phyloP scores from a whole-genome alignment of 768 basidiomycete species.

The Brasilioporus rufonigricans region DNA sequence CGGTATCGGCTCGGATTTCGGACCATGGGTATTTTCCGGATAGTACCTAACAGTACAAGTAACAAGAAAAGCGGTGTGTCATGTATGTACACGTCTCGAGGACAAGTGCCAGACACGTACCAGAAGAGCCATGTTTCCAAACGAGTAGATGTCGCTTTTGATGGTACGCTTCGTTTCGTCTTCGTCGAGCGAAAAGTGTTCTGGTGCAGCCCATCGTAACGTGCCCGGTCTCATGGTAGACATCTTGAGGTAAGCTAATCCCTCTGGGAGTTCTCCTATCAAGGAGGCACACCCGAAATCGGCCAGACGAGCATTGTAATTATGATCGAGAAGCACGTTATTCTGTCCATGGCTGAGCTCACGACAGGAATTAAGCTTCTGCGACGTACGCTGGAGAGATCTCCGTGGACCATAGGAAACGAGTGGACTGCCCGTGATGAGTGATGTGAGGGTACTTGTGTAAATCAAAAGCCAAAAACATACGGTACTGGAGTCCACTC shows the following conservation, averaged over 20 bases:
- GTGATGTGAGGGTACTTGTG: no score
- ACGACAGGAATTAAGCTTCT: neutral
- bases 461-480: neutral
- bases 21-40: no score
- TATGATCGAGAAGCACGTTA: conserved; percentile 6
- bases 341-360: neutral
- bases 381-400: conserved; percentile 1
- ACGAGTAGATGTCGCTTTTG: conserved; percentile 6
- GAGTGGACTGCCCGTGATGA: conserved; percentile 6
- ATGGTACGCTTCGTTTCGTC: neutral
- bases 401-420: conserved; percentile 11
- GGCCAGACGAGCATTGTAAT: conserved; percentile 4
- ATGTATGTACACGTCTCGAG: neutral
- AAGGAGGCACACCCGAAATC: conserved; percentile 9
- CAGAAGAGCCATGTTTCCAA: conserved; percentile 6
- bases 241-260: neutral
- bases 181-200: conserved; percentile 2
- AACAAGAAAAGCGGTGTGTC: neutral
- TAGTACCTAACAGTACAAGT: neutral
- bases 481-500: conserved; percentile 7
- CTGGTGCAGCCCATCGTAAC: conserved; percentile 6
- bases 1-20: neutral
- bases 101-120: neutral
- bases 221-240: conserved; percentile 6
- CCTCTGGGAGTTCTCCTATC: conserved; percentile 4